Percentiles rank a stretch among this genome's conserved stretches.
These are phyloP conservation scores for Cryphonectria parasitica DNA, from an alignment of 2,329 filamentous ascomycete species.

Conservation along the genomic window DNA sequence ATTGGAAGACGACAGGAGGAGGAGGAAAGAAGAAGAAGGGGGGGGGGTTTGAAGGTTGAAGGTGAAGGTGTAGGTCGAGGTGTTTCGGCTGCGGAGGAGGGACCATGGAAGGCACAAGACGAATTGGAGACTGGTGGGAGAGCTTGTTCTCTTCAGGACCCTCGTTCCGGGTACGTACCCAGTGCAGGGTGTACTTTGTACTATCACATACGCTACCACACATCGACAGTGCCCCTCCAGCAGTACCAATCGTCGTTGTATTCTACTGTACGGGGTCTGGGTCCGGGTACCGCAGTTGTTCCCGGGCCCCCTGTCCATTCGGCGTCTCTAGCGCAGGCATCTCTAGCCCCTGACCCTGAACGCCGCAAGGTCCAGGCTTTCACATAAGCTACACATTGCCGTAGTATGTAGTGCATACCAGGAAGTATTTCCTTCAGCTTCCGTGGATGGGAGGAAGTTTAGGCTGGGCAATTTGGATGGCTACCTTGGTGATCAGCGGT, in stretches of 20 bases:
- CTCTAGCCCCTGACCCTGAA: slow-evolving; percentile 3
- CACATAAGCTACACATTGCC: background rate
- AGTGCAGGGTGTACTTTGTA: background rate
- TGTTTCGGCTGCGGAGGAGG: slow-evolving; percentile 5
- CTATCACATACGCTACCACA: background rate
- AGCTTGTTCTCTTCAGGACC: slow-evolving; percentile 10
- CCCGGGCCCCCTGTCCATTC: background rate
- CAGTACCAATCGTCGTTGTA: background rate
- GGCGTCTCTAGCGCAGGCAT: background rate
- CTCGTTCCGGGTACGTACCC: slow-evolving; percentile 5
- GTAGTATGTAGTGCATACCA: background rate
- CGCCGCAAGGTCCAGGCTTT: slow-evolving; percentile 11
- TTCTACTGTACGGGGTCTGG: background rate
- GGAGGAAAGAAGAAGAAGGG: background rate
- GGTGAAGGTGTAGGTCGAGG: slow-evolving; percentile 4
- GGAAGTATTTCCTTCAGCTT: background rate
- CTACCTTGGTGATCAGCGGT: background rate
- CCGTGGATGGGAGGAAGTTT: background rate
- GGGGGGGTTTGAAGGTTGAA: background rate
- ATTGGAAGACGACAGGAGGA: background rate
- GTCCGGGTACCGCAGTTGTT: slow-evolving; percentile 3
- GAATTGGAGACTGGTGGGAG: slow-evolving; percentile 21
- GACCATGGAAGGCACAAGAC: slow-evolving; percentile 9
- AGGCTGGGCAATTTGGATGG: background rate
- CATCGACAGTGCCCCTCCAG: background rate